Evolutionary conservation across 176 grass and related monocot species (phyloP).

Genomic region (Zizania latifolia): DNA sequence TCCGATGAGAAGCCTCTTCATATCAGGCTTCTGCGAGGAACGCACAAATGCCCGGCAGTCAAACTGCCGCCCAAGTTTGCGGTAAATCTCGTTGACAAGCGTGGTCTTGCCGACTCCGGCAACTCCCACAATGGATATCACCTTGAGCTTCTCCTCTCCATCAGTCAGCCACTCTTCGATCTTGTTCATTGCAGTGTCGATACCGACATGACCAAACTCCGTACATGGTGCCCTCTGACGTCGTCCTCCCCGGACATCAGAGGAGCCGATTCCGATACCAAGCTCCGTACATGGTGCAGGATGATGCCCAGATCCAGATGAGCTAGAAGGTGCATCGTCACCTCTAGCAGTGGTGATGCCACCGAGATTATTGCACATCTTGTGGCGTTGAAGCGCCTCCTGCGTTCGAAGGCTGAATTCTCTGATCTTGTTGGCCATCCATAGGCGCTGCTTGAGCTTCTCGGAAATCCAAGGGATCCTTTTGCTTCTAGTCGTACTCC

Average conservation of each 20-base stretch:
- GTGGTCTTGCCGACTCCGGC: conserved; percentile 21
- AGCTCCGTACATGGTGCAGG: too few relatives aligned
- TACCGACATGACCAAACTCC: not conserved
- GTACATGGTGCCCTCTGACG: too few relatives aligned
- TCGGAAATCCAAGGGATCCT: not conserved
- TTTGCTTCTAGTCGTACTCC: too few relatives aligned
- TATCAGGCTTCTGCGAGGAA: not conserved
- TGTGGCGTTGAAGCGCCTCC: conserved; percentile 9
- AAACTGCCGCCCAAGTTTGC: not conserved
- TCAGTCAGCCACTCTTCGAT: not conserved
- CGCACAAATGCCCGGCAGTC: conserved; percentile 23
- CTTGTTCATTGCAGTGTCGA: not conserved
- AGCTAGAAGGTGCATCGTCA: not conserved
- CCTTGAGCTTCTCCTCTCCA: conserved; percentile 13
- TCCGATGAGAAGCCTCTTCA: conserved; percentile 24
- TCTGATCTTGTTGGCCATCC: conserved; percentile 33
- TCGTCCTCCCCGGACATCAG: too few relatives aligned
- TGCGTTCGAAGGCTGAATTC: conserved; percentile 20
- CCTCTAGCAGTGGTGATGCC: not conserved
- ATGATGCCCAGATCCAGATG: too few relatives aligned
- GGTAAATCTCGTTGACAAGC: not conserved
- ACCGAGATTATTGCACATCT: not conserved
- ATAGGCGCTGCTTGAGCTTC: conserved; percentile 14
- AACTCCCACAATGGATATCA: conserved; percentile 4
- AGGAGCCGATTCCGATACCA: too few relatives aligned